Percentiles rank a stretch among this genome's conserved stretches.
Evolutionary conservation across 352 stramenopile species (phyloP).

Genomic region (Pythium rishiriense): DNA sequence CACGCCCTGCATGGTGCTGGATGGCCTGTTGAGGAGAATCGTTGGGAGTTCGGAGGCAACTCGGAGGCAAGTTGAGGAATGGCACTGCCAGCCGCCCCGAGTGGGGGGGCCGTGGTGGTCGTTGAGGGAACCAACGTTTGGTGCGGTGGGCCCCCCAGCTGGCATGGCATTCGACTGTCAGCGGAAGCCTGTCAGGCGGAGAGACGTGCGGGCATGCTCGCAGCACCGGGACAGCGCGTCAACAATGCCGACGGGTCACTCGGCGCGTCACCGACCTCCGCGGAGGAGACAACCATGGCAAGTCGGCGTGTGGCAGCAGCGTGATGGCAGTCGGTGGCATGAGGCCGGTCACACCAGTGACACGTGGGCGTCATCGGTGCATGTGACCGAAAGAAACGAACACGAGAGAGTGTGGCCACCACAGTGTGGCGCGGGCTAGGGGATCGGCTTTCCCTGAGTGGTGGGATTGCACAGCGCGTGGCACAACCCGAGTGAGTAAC

Average conservation of each 20-base stretch:
- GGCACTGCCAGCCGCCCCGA: not conserved
- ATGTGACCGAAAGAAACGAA: constrained; percentile 3
- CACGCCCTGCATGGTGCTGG: constrained; percentile 17
- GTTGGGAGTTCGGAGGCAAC: constrained; percentile 1
- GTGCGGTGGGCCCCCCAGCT: not conserved
- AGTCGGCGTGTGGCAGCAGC: not conserved
- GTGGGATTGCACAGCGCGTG: constrained; percentile 13
- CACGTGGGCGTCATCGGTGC: constrained; percentile 4
- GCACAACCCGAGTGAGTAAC: not conserved
- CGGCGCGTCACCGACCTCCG: constrained; percentile 19
- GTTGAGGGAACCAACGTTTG: not conserved
- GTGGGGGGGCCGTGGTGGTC: not conserved
- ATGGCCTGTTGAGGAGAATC: not conserved
- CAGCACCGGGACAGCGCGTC: constrained; percentile 26
- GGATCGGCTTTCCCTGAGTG: not conserved
- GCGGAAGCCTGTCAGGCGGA: not conserved
- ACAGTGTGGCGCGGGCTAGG: not conserved
- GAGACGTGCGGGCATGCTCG: not conserved
- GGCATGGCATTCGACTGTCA: not conserved
- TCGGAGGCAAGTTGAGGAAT: constrained; percentile 16
- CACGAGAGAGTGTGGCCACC: not conserved
- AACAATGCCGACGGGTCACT: constrained; percentile 13
- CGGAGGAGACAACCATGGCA: not conserved
- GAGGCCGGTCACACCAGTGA: constrained; percentile 4
- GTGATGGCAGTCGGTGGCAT: not conserved